These are phyloP conservation scores for Phytophthora foliorum DNA, from an alignment of 352 stramenopile species.

Conservation along the genomic window DNA sequence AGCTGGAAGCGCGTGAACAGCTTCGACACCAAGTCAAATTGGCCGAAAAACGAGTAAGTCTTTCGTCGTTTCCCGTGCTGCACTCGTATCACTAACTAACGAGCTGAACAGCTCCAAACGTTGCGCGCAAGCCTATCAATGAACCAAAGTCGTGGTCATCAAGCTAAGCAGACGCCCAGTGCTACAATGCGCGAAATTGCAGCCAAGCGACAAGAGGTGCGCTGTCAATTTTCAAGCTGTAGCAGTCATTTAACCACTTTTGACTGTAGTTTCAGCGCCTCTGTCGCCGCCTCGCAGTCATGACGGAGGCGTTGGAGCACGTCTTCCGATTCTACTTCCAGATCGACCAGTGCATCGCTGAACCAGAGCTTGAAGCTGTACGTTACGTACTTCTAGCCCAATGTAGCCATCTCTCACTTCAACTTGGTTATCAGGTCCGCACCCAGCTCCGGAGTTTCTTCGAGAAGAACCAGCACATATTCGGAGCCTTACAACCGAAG, in stretches of 20 bases:
- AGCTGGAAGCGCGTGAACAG: slow-evolving; percentile 40
- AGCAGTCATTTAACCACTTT: not conserved
- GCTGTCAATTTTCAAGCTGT: not conserved
- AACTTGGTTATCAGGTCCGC: slow-evolving; percentile 16
- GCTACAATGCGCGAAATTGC: slow-evolving; percentile 10
- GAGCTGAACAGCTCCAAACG: slow-evolving; percentile 28
- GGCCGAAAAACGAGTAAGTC: slow-evolving; percentile 42
- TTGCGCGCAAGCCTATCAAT: slow-evolving; percentile 4
- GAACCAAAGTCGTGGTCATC: not conserved
- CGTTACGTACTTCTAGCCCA: not conserved
- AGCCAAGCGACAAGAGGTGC: slow-evolving; percentile 25
- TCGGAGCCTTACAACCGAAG: not conserved
- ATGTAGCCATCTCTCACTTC: slow-evolving; percentile 3
- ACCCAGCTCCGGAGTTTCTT: slow-evolving; percentile 23
- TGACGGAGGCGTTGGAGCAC: slow-evolving; percentile 51
- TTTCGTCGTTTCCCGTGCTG: not conserved
- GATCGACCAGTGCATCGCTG: slow-evolving; percentile 49
- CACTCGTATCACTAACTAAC: not conserved
- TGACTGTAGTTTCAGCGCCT: slow-evolving; percentile 40
- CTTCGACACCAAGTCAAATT: slow-evolving; percentile 41
- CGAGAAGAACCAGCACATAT: slow-evolving; percentile 5
- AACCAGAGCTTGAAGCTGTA: slow-evolving; percentile 54
- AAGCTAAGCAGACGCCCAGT: slow-evolving; percentile 5
- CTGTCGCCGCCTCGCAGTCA: slow-evolving; percentile 41
- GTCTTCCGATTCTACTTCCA: slow-evolving; percentile 63